Conservation (phyloP, 257 asterid genomes). For the Jaltomata sinuosa region DNA sequence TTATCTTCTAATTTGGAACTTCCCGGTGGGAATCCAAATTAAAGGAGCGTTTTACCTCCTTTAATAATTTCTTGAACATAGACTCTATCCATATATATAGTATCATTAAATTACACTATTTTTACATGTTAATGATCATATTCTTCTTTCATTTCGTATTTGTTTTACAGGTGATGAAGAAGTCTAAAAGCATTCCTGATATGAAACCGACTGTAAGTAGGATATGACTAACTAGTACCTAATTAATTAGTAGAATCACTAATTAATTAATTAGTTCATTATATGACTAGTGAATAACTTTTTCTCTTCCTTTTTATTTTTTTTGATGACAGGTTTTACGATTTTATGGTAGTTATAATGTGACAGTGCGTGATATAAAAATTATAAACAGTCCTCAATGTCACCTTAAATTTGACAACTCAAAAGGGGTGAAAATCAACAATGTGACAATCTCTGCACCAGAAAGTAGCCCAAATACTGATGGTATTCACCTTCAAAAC, state of each 20-base stretch:
- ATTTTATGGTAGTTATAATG: slow-evolving; percentile 47
- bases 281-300: not conserved
- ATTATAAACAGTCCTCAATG: slow-evolving; percentile 66
- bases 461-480: slow-evolving; percentile 66
- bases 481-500: slow-evolving; percentile 84
- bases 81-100: not conserved
- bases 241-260: not conserved
- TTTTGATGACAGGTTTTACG: slow-evolving; percentile 50
- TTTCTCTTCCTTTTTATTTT: not conserved
- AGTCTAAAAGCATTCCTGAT: slow-evolving; percentile 18
- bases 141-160: not conserved
- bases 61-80: not conserved
- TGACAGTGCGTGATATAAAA: slow-evolving; percentile 42
- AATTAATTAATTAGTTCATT: not conserved
- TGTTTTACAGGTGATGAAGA: slow-evolving; percentile 37
- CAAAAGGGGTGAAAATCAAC: slow-evolving; percentile 38
- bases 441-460: slow-evolving; percentile 75
- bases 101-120: not conserved
- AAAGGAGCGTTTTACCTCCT: not conserved
- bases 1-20: not conserved
- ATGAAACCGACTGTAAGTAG: slow-evolving; percentile 69
- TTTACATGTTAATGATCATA: not conserved
- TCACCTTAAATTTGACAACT: slow-evolving; percentile 72
- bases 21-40: not conserved
- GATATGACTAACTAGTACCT: not conserved